Evolutionary conservation across 306 rosid genomes (phyloP), one percentile per base, ranked within the genome.

Genomic region (Luffa aegyptiaca): DNA sequence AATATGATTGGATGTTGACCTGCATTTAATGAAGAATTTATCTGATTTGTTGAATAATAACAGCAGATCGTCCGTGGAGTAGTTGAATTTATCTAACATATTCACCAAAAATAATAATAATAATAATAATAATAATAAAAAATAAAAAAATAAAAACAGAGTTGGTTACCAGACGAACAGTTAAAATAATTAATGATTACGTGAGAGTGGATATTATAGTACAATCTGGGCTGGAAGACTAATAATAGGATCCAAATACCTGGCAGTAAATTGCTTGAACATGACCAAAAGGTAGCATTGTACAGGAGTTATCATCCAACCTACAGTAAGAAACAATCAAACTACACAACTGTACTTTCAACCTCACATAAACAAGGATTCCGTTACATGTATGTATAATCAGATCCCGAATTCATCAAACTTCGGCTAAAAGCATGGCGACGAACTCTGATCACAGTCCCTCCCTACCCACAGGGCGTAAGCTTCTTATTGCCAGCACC

Each of bases 401-500:
- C 26, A 49, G 58, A 73, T 26, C 46, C 44, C 8, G 9, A 21
- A 51, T 14, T 16, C 62, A 49, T 49, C 0, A 4, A 72, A 48
- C 58, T 31, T 49, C 21, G 7, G 77, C 37, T 0, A 69, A 69
- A 18, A 17, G 17, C 42, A 18, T 39, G 51, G 74, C 0, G 5
- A 41, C 2, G 6, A 71, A 26, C 20, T 31, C 37, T 73, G 56
- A 11, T 77, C 33, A 68, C 51, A 10, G 76, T 26, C n/a, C 59
- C 18, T 64, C 33, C 33, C 85, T 84, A 96, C 21, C 99, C 98
- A 68, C 96, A 91, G 5, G 99, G 98, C 53, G 99, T 96, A 71
- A 96, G 98, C 84, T 96, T 96, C 86, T 81, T 87, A 80, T 96
- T 96, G 83, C 98, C 99, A 6, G 97, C 94, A 81, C 99, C 97